Evolutionary conservation across 2,329 filamentous ascomycete genomes (phyloP), one percentile per base, ranked within the genome.

Genomic region (Fonsecaea pedrosoi): DNA sequence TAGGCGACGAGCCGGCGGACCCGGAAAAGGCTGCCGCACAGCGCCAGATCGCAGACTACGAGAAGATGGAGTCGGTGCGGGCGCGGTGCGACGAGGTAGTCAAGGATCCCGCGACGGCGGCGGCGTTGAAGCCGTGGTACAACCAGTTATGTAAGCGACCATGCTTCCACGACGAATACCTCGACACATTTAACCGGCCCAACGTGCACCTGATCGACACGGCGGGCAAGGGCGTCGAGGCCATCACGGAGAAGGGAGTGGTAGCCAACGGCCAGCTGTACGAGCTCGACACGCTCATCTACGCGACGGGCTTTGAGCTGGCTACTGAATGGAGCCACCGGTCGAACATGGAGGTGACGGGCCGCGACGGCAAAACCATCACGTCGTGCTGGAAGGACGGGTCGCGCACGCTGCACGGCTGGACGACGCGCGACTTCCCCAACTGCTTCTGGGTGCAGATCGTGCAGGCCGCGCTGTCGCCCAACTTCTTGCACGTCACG

Each of bases 201-300:
- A 84, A 87, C 70, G 87, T 90, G 3, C 80, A 81, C 5, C 82
- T 90, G 0, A 78, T 90, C 15, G 86, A 90, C 73, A 89, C 86
- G 0, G 76, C 84, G 35, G 85, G 84, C 4, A 79, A 81, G 67
- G 85, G 86, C 6, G 75, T 87, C 2, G 78, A 82, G 3, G 67
- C 75, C 2, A 75, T 84, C 6, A 87, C 83, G 0, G 62, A 74
- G n/a, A 73, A 66, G 4, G 84, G 84, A 0, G 72, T 89, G 2
- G 76, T 86, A 0, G 81, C 81, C 4, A 80, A 78, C 53, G 83
- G 79, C 10, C 74, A 78, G 30, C 81, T 85, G 54, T 84, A 86
- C 69, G 75, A 79, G 4, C 64, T 85, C 40, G 83, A 85, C 67
- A 73, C 80, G 21, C 73, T 85, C 12, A 77, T 85, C 62, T 80